phyloP scores from a whole-genome alignment of 2,329 filamentous ascomycete genomes.

The Aspergillus costaricaensis region DNA sequence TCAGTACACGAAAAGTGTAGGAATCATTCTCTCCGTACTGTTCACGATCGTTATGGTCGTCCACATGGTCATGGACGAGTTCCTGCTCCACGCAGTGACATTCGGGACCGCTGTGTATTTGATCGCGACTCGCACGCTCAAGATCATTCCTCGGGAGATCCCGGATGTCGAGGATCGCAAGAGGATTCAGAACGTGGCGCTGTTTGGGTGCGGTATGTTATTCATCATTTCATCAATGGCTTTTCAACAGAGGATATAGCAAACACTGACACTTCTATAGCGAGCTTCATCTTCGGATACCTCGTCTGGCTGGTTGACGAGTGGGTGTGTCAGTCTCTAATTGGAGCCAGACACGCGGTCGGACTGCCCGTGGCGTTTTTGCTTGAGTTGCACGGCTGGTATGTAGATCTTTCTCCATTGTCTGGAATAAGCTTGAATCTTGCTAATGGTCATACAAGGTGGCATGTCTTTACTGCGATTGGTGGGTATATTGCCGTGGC shows the following conservation, averaged over 20 bases:
- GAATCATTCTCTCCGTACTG: slow-evolving; percentile 20
- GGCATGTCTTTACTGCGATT: slow-evolving; percentile 47
- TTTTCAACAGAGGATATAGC: background rate
- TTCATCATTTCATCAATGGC: background rate
- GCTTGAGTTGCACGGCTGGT: slow-evolving; percentile 49
- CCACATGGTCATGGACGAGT: slow-evolving; percentile 49
- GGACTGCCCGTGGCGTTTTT: slow-evolving; percentile 44
- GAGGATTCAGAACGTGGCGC: slow-evolving; percentile 21
- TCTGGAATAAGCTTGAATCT: no score
- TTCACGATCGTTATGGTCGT: slow-evolving; percentile 43
- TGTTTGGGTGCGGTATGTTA: slow-evolving; percentile 29
- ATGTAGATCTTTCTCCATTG: slow-evolving; percentile 12
- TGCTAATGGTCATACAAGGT: slow-evolving; percentile 32
- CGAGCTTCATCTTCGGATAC: slow-evolving; percentile 42
- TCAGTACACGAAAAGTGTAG: slow-evolving; percentile 26
- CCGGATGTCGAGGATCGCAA: slow-evolving; percentile 27
- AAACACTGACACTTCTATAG: slow-evolving; percentile 19
- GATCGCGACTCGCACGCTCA: slow-evolving; percentile 34
- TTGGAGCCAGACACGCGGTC: slow-evolving; percentile 27
- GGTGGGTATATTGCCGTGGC: slow-evolving; percentile 46
- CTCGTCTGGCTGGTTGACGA: slow-evolving; percentile 45
- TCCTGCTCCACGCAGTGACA: slow-evolving; percentile 41
- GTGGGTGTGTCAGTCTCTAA: slow-evolving; percentile 36
- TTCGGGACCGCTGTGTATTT: slow-evolving; percentile 41
- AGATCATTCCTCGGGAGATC: slow-evolving; percentile 37